Base-by-base conservation (phyloP, 2,329 filamentous ascomycete species). In the Paecilomyces sp. region DNA sequence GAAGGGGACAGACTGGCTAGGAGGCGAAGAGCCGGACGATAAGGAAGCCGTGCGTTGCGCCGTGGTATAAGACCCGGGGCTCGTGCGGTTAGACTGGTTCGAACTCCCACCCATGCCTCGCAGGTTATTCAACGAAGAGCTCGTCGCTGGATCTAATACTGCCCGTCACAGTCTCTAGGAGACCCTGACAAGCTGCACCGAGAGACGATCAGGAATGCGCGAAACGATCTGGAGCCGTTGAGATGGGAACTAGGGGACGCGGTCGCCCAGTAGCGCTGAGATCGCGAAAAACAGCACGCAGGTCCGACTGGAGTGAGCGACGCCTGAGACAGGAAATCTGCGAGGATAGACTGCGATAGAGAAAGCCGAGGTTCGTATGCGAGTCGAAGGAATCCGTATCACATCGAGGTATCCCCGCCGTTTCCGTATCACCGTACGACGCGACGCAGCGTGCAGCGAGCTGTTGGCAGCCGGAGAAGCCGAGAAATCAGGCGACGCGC, bases 61-160 rank as follows among this genome's bases (percentile, higher is more conserved):
- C 61, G 72, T 76, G 63, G 68, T 71, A 63, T 71, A 72, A 61
- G 73, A 75, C 62, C 73, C 72, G 65, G 74, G 73, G 67, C 74
- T 76, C 64, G 74, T 75, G 64, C 72, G 74, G 71, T 70, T 74
- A 53, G 74, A 75, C 65, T 75, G 74, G 60, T 68, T 75, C 61
- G 73, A 74, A 67, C 71, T 74, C 67, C 70, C 71, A 70, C 74
- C 74, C 74, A 76, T 76, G 64, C 73, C 73, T 75, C 65, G 66
- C 65, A 62, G 53, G 11, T 13, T 11, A 22, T 13, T 13, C 15
- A 28, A 34, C 31, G 34, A 3, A 22, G 34, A 31, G n/a, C 36
- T 36, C 11, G 41, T 57, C 22, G 22, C 55, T 28, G 28, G 18
- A 53, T 53, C 24, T 22, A 53, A 53, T 30, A 22, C 22, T 22